These are phyloP conservation scores for Candida wancherniae DNA, from an alignment of 805 yeast genomes.

Conservation along the genomic window DNA sequence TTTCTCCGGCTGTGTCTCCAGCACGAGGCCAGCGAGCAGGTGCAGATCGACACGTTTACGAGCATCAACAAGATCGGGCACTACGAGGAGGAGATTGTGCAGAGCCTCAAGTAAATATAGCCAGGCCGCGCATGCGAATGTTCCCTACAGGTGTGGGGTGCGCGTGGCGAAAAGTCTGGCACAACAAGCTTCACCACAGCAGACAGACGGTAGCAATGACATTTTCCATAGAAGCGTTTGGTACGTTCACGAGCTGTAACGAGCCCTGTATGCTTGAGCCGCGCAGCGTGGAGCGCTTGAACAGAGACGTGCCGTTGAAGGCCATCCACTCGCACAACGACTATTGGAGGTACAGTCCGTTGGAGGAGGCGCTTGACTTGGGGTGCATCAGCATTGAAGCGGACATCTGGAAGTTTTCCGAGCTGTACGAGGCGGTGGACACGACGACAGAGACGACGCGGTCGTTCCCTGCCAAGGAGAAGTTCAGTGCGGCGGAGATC, in stretches of 20 bases:
- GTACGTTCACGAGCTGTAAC: too few relatives aligned
- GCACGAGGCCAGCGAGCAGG: slow-evolving; percentile 5
- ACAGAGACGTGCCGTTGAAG: slow-evolving; percentile 36
- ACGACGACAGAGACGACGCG: slow-evolving; percentile 25
- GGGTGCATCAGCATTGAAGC: slow-evolving; percentile 62
- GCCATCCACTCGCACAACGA: slow-evolving; percentile 66
- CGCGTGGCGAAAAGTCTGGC: too few relatives aligned
- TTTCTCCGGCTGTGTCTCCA: slow-evolving; percentile 6
- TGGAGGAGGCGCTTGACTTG: slow-evolving; percentile 50
- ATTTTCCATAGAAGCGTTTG: too few relatives aligned
- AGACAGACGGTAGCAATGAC: too few relatives aligned
- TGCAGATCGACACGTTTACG: slow-evolving; percentile 12
- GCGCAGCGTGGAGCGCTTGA: slow-evolving; percentile 23
- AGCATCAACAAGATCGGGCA: slow-evolving; percentile 19
- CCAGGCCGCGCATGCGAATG: too few relatives aligned
- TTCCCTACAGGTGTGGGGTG: too few relatives aligned
- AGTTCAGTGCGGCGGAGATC: slow-evolving; percentile 25
- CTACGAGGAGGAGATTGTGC: slow-evolving; percentile 16
- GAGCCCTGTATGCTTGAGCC: too few relatives aligned
- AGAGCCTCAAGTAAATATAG: slow-evolving; percentile 4
- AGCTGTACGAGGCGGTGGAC: slow-evolving; percentile 25
- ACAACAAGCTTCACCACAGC: too few relatives aligned
- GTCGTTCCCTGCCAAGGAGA: too few relatives aligned
- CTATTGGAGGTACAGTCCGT: slow-evolving; percentile 57
- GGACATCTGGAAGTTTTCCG: slow-evolving; percentile 53